Base-by-base conservation (phyloP, 1,139 yeast genomes). In the Sugiyamaella xylanicola region DNA sequence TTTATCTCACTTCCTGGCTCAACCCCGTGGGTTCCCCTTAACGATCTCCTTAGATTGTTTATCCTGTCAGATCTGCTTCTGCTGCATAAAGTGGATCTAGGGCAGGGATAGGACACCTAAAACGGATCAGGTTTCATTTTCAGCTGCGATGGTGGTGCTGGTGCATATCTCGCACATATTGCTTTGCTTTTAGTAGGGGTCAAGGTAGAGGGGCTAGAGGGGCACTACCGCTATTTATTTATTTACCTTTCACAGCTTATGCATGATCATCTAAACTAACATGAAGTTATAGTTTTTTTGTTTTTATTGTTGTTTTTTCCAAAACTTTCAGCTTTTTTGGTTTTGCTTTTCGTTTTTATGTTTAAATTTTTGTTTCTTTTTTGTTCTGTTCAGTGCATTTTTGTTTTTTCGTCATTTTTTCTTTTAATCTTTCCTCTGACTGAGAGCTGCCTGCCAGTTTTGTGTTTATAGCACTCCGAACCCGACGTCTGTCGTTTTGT, bases 31-130 rank as follows among this genome's bases (percentile, higher is more conserved):
- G 8, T 32, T 8, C 37, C 37, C 37, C 37, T 32, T 32, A 32
- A 7, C 37, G 13, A 8, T 32, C 15, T n/a, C 37, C 37, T 7
- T 7, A 15, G 16, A 15, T 37, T 37, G 42, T 37, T 37, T 37
- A 15, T 37, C 37, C 42, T 37, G 42, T 37, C 42, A 37, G 42
- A 37, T 37, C 42, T 4, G 13, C 42, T 4, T 11, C 42, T 19
- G 22, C 39, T 42, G 46, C 46, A 42, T 42, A 44, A 32, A 44
- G 39, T 45, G 40, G 48, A 45, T 45, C 48, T 45, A 45, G 48
- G 48, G 48, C 40, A 17, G 15, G 48, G 48, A 22, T 8, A 5
- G 17, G 8, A 13, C 27, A 13, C 48, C 48, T 45, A 32, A 45
- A 45, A 7, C 22, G 44, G 22, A 41, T 21, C 7, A 3, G 8